These are phyloP conservation scores for Quercus suber DNA, from an alignment of 306 rosid genomes.

Conservation along the genomic window DNA sequence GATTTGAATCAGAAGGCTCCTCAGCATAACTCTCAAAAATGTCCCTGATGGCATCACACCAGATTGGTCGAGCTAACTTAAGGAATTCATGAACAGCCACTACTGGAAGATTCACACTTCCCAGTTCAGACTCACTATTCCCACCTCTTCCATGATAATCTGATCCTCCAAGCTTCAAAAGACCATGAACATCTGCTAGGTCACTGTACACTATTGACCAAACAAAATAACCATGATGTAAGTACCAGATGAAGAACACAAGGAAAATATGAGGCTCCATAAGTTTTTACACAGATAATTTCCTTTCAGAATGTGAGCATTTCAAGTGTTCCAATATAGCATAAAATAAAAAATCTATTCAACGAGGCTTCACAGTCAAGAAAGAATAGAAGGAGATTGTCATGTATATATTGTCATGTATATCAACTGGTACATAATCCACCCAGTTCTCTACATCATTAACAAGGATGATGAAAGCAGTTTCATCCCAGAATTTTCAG, in stretches of 20 bases:
- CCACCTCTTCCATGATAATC: conserved; percentile 94
- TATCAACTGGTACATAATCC: neutral
- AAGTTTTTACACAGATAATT: conserved; percentile 4
- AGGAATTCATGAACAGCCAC: conserved; percentile 71
- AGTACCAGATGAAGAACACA: neutral
- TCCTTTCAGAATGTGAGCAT: neutral
- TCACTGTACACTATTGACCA: conserved; percentile 69
- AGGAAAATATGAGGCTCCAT: conserved; percentile 2
- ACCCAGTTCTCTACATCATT: neutral
- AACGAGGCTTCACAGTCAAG: neutral
- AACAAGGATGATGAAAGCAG: neutral
- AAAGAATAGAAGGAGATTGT: neutral
- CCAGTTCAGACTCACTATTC: conserved; percentile 70
- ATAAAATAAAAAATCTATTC: neutral
- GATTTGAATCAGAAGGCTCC: conserved; percentile 79
- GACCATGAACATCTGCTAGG: conserved; percentile 70
- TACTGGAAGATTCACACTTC: conserved; percentile 91
- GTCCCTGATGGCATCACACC: conserved; percentile 74
- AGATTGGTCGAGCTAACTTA: conserved; percentile 71
- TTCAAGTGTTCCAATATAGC: neutral
- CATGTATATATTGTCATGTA: neutral
- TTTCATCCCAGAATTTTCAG: neutral
- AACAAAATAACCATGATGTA: conserved; percentile 10
- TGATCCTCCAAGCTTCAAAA: conserved; percentile 92
- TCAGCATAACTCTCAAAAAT: conserved; percentile 58